Conservation (phyloP, 257 asterid species). For the Ilex aquifolium region DNA sequence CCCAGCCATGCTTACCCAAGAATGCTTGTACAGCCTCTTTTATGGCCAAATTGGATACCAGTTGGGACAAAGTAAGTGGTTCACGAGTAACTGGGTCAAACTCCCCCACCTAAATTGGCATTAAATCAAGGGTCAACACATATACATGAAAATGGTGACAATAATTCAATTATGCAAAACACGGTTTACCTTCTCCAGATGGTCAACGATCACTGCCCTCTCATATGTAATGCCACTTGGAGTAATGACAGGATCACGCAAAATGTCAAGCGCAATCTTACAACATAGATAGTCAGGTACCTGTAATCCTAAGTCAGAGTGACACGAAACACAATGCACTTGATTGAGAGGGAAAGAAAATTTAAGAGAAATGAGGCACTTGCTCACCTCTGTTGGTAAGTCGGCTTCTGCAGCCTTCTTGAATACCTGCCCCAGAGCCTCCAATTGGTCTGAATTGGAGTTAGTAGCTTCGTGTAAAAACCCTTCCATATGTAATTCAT, state of each 20-base stretch:
- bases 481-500: conserved; percentile 39
- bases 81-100: conserved; percentile 84
- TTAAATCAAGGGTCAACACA: background rate
- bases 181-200: conserved; percentile 53
- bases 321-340: conserved; percentile 5
- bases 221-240: conserved; percentile 96
- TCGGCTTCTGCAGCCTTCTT: conserved; percentile 61
- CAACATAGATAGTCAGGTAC: conserved; percentile 86
- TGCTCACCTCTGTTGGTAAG: conserved; percentile 56
- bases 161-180: background rate
- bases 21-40: conserved; percentile 83
- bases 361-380: conserved; percentile 1
- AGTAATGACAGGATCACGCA: conserved; percentile 87
- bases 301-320: conserved; percentile 37
- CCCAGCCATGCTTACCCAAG: conserved; percentile 76
- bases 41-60: conserved; percentile 81
- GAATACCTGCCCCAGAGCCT: conserved; percentile 52
- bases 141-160: too few relatives aligned
- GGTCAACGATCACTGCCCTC: conserved; percentile 75
- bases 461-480: conserved; percentile 36
- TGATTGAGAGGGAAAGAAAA: conserved; percentile 2
- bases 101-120: conserved; percentile 55
- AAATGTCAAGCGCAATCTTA: conserved; percentile 69
- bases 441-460: conserved; percentile 33
- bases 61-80: conserved; percentile 49